phyloP scores from a whole-genome alignment of 2,329 filamentous ascomycete genomes.

The Huntiella abstrusa region DNA sequence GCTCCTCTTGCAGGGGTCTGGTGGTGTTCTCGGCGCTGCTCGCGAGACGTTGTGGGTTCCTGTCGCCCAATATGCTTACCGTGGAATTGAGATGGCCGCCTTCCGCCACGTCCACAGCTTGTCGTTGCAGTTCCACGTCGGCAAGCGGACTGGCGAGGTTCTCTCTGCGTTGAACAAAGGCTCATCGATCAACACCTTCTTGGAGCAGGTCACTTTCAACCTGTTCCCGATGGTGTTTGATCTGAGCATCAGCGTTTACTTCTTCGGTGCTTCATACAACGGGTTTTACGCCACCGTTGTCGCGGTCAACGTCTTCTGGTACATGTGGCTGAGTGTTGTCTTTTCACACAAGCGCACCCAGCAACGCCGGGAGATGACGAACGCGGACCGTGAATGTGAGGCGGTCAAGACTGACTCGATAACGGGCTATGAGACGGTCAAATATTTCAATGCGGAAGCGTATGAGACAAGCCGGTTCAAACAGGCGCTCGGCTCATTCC shows the following conservation, averaged over 20 bases:
- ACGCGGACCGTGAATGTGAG: conserved; percentile 84
- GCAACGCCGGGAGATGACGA: conserved; percentile 83
- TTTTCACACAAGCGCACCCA: conserved; percentile 88
- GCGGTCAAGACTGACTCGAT: conserved; percentile 98
- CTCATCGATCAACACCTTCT: conserved; percentile 84
- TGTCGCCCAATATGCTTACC: conserved; percentile 91
- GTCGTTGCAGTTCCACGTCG: conserved; percentile 88
- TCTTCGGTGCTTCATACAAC: conserved; percentile 63
- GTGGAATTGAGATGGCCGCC: conserved; percentile 78
- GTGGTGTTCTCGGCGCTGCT: conserved; percentile 67
- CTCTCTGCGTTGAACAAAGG: conserved; percentile 92
- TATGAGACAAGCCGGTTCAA: conserved; percentile 63
- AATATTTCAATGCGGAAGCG: conserved; percentile 72
- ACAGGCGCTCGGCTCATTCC: conserved; percentile 50
- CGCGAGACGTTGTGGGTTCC: conserved; percentile 86
- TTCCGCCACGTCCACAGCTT: conserved; percentile 95
- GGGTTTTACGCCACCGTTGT: conserved; percentile 45
- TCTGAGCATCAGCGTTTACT: conserved; percentile 65
- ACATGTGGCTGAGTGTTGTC: conserved; percentile 88
- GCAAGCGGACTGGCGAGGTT: conserved; percentile 91
- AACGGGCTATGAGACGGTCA: conserved; percentile 92
- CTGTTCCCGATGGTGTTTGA: conserved; percentile 91
- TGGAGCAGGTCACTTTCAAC: conserved; percentile 92
- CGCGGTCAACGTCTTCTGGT: conserved; percentile 80
- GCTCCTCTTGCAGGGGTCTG: conserved; percentile 56